These are phyloP conservation scores for Cucurbita pepo DNA, from an alignment of 306 rosid species.

Conservation along the genomic window DNA sequence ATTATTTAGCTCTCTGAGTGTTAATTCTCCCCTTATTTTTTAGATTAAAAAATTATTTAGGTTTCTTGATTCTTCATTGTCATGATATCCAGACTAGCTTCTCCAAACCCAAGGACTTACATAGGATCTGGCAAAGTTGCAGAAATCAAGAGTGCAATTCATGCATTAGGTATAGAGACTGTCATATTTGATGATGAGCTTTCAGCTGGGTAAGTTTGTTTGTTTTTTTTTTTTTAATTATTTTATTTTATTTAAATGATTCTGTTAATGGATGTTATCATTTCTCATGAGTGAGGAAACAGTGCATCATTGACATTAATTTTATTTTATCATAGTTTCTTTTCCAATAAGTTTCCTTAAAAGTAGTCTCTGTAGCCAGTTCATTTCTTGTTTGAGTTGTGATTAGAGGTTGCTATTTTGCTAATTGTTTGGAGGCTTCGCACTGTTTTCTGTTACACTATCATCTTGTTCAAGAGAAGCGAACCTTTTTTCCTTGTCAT, in stretches of 20 bases:
- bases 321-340: not conserved
- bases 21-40: not conserved
- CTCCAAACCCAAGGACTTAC: constrained; percentile 83
- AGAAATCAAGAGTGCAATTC: constrained; percentile 81
- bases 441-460: not conserved
- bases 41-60: not conserved
- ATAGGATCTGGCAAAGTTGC: constrained; percentile 94
- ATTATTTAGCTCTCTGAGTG: not conserved
- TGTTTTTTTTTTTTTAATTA: not conserved
- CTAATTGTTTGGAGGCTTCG: not conserved
- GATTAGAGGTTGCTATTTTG: not conserved
- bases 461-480: not conserved
- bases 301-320: not conserved
- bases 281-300: not conserved
- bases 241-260: not conserved
- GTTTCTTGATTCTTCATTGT: not conserved
- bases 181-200: constrained; percentile 92
- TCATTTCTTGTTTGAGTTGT: not conserved
- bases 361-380: too few species aligned
- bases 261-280: not conserved
- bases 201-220: constrained; percentile 61
- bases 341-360: not conserved
- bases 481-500: not conserved
- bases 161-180: constrained; percentile 63
- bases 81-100: constrained; percentile 42